Conservation (phyloP, 768 basidiomycete genomes). For the Boletus rubescentipes region DNA sequence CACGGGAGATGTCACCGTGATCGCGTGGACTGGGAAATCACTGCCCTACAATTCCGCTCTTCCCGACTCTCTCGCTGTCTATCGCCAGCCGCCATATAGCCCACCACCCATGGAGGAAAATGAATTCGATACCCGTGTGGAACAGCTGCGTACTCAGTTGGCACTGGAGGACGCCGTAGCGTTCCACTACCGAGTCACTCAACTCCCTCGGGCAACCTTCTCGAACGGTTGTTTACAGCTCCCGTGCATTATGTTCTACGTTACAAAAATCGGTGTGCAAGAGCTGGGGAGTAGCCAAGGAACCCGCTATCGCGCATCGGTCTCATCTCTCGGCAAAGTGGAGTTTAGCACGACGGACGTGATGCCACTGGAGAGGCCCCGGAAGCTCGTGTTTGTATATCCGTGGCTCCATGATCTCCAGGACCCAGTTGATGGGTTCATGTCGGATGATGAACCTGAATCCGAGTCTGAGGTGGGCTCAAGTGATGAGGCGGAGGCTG, state of each 20-base stretch:
- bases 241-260: not conserved
- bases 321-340: not conserved
- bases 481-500: no score
- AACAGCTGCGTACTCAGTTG: not conserved
- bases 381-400: slow-evolving; percentile 1
- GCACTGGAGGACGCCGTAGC: not conserved
- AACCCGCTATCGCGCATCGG: not conserved
- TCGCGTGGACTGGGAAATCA: slow-evolving; percentile 9
- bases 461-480: not conserved
- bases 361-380: not conserved
- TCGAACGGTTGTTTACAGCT: not conserved
- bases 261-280: not conserved
- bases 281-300: not conserved
- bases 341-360: not conserved
- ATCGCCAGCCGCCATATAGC: not conserved
- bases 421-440: not conserved
- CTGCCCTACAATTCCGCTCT: slow-evolving; percentile 9
- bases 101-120: not conserved
- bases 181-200: not conserved
- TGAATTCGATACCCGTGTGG: not conserved
- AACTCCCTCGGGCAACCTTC: not conserved
- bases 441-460: not conserved
- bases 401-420: slow-evolving; percentile 12
- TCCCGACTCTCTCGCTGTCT: slow-evolving; percentile 2
- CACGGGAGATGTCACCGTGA: slow-evolving; percentile 2